Percentiles rank a stretch among this genome's conserved stretches.
Evolutionary conservation across 2,329 filamentous ascomycete genomes (phyloP).

Genomic region (Dothideomycetes sp.): DNA sequence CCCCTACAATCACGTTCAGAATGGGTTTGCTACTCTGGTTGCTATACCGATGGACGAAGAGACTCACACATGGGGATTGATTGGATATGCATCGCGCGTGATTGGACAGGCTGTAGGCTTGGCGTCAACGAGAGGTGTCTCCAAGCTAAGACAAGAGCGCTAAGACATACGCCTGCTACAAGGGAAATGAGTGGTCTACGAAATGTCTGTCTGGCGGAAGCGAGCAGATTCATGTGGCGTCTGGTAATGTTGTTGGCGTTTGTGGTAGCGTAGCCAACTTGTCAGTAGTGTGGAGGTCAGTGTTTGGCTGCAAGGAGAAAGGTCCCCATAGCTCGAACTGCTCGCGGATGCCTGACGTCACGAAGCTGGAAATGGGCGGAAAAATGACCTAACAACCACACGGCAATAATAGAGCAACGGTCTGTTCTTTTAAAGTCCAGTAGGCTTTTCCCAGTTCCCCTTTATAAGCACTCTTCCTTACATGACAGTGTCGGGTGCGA

Average conservation of each 20-base stretch:
- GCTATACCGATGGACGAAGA: neutral
- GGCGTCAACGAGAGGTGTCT: slow-evolving; percentile 3
- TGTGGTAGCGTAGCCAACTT: neutral
- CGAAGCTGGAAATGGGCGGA: neutral
- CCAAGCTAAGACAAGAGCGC: slow-evolving; percentile 2
- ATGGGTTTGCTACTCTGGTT: too few relatives aligned
- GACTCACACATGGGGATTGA: slow-evolving; percentile 77
- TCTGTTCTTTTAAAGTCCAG: too few relatives aligned
- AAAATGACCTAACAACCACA: too few relatives aligned
- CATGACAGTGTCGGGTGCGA: neutral
- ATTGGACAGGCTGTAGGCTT: slow-evolving; percentile 3
- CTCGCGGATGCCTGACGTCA: neutral
- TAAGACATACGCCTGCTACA: slow-evolving; percentile 4
- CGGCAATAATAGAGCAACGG: too few relatives aligned
- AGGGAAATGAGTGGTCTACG: slow-evolving; percentile 3
- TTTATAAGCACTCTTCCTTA: too few relatives aligned
- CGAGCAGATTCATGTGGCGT: slow-evolving; percentile 7
- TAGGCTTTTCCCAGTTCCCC: too few relatives aligned
- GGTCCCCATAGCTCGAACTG: too few relatives aligned
- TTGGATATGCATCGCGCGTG: slow-evolving; percentile 63
- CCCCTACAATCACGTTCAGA: slow-evolving; percentile 44
- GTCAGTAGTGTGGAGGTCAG: too few relatives aligned
- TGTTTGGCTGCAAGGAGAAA: too few relatives aligned
- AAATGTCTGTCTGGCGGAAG: slow-evolving; percentile 3
- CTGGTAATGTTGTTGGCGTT: neutral